Conservation (phyloP, 768 basidiomycete genomes). For the Tricholomella constricta region DNA sequence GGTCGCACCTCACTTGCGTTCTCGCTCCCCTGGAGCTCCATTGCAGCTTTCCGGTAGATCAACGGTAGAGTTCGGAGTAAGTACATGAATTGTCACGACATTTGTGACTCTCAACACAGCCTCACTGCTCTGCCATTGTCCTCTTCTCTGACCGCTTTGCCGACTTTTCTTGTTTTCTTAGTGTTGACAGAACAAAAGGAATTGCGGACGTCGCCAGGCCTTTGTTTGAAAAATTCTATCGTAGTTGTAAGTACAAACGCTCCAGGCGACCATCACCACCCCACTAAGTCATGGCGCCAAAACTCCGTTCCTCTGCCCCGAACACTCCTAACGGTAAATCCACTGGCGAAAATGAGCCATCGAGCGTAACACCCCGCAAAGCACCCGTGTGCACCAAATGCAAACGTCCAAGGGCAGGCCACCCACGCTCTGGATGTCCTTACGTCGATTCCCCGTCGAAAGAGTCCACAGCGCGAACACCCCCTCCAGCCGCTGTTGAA, state of each 20-base stretch:
- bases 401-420: slow-evolving; percentile 53
- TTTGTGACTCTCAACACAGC: too few species aligned
- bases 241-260: not conserved
- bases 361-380: slow-evolving; percentile 47
- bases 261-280: not conserved
- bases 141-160: too few species aligned
- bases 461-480: slow-evolving; percentile 5
- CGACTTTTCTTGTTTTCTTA: not conserved
- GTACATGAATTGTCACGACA: too few species aligned
- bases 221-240: not conserved
- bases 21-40: too few species aligned
- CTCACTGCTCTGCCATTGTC: too few species aligned
- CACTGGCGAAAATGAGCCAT: not conserved
- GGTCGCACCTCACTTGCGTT: too few species aligned
- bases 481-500: slow-evolving; percentile 1
- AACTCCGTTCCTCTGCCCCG: slow-evolving; percentile 20
- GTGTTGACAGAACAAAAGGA: not conserved
- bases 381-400: slow-evolving; percentile 57
- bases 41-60: too few species aligned
- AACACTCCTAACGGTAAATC: slow-evolving; percentile 18
- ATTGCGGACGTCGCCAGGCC: not conserved
- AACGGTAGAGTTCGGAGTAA: too few species aligned
- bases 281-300: slow-evolving; percentile 19
- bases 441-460: slow-evolving; percentile 33
- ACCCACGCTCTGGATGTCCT: slow-evolving; percentile 66